Evolutionary conservation across 305 asterid species (phyloP).

Genomic region (Solanum hybrid): DNA sequence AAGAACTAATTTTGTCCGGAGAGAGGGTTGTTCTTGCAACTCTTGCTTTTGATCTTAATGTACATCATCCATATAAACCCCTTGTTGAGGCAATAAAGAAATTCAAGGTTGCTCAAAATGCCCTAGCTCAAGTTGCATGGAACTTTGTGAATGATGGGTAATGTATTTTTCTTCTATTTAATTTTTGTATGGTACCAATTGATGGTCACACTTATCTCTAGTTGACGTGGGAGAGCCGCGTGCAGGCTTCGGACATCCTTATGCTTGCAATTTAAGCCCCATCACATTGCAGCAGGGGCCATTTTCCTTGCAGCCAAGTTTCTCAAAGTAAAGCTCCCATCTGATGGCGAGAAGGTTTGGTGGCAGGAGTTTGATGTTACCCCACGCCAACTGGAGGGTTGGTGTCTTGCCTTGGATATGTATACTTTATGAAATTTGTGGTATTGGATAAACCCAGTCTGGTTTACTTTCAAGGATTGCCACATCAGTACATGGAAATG

Average conservation of each 20-base stretch:
- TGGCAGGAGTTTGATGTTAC: constrained; percentile 99
- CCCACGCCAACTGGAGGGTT: constrained; percentile 99
- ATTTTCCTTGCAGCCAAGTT: constrained; percentile 99
- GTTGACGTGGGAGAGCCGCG: constrained; percentile 71
- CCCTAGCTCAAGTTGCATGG: constrained; percentile 99
- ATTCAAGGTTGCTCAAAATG: constrained; percentile 94
- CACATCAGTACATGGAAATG: constrained; percentile 1
- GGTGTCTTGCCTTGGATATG: constrained; percentile 39
- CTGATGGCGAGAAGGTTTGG: constrained; percentile 95
- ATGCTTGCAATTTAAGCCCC: constrained; percentile 99
- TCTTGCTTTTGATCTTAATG: constrained; percentile 83
- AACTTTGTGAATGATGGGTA: constrained; percentile 99
- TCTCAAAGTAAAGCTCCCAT: constrained; percentile 97
- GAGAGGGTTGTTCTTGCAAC: constrained; percentile 93
- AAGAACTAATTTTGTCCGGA: constrained; percentile 73
- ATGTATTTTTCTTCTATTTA: constrained; percentile 6
- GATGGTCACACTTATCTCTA: constrained; percentile 46
- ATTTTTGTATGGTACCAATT: constrained; percentile 17
- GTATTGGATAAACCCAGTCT: constrained; percentile 14
- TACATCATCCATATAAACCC: constrained; percentile 94
- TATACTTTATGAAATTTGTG: constrained; percentile 12
- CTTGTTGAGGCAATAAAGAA: constrained; percentile 97
- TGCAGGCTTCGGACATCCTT: constrained; percentile 99
- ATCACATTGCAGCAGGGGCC: constrained; percentile 99
- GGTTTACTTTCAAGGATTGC: background rate